Base-by-base conservation (phyloP, 192 early-diverging fungal genomes). In the Coemansia sp. region DNA sequence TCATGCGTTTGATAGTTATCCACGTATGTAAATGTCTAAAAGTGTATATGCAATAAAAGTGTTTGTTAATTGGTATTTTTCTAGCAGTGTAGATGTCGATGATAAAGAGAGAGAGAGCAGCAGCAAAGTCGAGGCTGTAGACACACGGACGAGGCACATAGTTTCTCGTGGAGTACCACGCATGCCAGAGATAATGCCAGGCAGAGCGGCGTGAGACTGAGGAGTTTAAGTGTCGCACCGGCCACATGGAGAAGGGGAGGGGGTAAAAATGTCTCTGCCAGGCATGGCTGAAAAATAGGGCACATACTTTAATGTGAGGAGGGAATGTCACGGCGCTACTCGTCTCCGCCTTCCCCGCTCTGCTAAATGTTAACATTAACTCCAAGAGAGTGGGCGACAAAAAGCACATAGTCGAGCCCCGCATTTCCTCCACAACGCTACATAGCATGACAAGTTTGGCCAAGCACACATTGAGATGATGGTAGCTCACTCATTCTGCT, bases 211-310 rank as follows among this genome's bases (percentile, higher is more conserved):
- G 37, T 59, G 58, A 39, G 58, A 59, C 32, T 10, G 18, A 37
- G 32, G 32, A 37, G 18, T 35, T 39, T 12, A 59, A 12, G 58
- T 35, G 18, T 38, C 18, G 58, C 58, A 59, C 58, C 37, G 13
- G 53, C 53, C 30, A 7, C 35, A 39, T 59, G 58, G 58, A 18
- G 53, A 32, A 32, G 27, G 8, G 20, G 35, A 59, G 18, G 12
- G 56, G 29, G 35, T 18, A 22, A 55, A 56, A 35, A 40, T 52
- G 64, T 65, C 41, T 65, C 64, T 40, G 35, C 35, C 9, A 18
- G 49, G 16, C 50, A 39, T 65, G 64, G 50, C 64, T 24, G 35
- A 37, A 65, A 65, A 65, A 65, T 65, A 56, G 50, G 20, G 16
- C 47, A 47, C 41, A 49, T 49, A 20, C 20, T 10, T 2, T 9